A percentile compares a stretch with the other conserved stretches of the same genome.
phyloP scores from a whole-genome alignment of 495 filamentous ascomycete genomes.

The Antarctomyces pellizariae region DNA sequence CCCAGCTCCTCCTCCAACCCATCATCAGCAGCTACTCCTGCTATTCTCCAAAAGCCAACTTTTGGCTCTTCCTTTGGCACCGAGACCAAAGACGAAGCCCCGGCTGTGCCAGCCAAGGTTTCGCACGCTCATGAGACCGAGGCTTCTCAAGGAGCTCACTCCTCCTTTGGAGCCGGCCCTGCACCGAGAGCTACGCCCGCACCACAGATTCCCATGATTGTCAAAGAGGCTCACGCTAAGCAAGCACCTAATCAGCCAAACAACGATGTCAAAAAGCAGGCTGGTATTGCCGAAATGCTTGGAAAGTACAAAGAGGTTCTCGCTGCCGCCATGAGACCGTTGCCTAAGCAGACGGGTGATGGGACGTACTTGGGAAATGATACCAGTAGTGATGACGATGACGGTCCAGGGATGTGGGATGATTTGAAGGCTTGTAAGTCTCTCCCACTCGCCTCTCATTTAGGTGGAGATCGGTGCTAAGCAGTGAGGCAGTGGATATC shows the following conservation, averaged over 20 bases:
- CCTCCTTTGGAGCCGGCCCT: background rate
- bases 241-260: no score
- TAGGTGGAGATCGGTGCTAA: no score
- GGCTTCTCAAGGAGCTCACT: background rate
- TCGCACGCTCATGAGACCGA: background rate
- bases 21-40: no score
- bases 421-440: background rate
- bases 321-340: slow-evolving; percentile 35
- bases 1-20: slow-evolving; percentile 14
- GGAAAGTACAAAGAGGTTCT: slow-evolving; percentile 39
- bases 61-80: no score
- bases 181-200: background rate
- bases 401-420: background rate
- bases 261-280: slow-evolving; percentile 15
- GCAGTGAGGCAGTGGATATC: slow-evolving; percentile 2
- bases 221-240: slow-evolving; percentile 2
- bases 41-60: no score
- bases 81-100: slow-evolving; percentile 5
- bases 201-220: background rate
- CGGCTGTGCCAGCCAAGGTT: no score
- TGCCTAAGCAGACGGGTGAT: slow-evolving; percentile 42
- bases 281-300: slow-evolving; percentile 27
- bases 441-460: no score
- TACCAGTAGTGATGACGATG: background rate
- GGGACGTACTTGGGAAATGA: slow-evolving; percentile 20